Evolutionary conservation across 208 protist genomes (phyloP).

Genomic region (Borovskyia barvae): DNA sequence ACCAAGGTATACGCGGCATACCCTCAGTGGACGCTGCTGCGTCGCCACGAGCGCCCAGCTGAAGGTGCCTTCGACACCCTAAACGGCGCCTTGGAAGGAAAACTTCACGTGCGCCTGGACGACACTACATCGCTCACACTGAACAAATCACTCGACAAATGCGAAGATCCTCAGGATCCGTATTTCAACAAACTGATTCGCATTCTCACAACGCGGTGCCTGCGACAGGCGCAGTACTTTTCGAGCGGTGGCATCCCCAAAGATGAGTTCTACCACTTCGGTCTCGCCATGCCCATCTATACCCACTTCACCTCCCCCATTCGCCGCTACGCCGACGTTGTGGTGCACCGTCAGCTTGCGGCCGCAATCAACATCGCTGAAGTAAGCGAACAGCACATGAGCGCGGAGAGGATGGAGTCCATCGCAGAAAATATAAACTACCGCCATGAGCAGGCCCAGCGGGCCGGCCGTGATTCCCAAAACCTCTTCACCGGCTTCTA

Average conservation of each 20-base stretch:
- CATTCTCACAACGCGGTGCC: constrained; percentile 90
- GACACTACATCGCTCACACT: constrained; percentile 80
- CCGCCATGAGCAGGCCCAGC: constrained; percentile 90
- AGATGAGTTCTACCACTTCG: constrained; percentile 92
- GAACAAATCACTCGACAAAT: constrained; percentile 82
- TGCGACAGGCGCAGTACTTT: constrained; percentile 94
- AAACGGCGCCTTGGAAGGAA: constrained; percentile 70
- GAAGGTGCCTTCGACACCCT: constrained; percentile 84
- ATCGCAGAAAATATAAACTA: constrained; percentile 91
- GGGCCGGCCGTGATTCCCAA: constrained; percentile 87
- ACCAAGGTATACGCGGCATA: constrained; percentile 72
- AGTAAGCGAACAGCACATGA: constrained; percentile 45
- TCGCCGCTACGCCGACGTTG: constrained; percentile 93
- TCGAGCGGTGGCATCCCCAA: constrained; percentile 74
- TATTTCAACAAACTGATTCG: constrained; percentile 93
- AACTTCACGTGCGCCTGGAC: constrained; percentile 68
- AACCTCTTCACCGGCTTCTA: constrained; percentile 93
- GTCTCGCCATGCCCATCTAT: constrained; percentile 93
- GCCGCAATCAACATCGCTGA: constrained; percentile 67
- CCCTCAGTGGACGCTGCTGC: constrained; percentile 85
- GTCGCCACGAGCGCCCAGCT: constrained; percentile 86
- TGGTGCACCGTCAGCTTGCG: constrained; percentile 92
- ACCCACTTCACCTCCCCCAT: constrained; percentile 97
- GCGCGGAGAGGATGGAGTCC: constrained; percentile 66
- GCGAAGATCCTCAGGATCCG: constrained; percentile 68